A percentile compares a stretch with the other conserved stretches of the same genome.
Conservation (phyloP, 1,139 yeast species). For the Sugiyamaella neomexicana region DNA sequence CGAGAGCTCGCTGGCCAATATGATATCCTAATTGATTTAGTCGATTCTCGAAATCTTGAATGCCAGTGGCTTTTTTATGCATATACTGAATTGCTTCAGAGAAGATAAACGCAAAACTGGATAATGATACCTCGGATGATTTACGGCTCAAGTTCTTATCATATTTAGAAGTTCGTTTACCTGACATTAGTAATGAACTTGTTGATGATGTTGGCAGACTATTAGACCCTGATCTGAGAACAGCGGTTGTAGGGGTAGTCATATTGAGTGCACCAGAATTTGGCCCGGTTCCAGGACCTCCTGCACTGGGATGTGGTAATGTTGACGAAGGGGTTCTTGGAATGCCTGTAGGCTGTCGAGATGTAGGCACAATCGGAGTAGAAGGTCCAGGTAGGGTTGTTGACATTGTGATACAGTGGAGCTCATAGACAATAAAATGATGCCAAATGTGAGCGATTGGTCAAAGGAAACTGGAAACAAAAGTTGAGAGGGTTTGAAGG, state of each 20-base stretch:
- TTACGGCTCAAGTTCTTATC: constrained; percentile 68
- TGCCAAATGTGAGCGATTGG: too few relatives aligned
- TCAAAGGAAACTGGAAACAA: not conserved
- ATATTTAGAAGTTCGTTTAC: constrained; percentile 47
- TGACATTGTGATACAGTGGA: constrained; percentile 16
- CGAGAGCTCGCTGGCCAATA: constrained; percentile 61
- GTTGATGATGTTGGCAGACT: constrained; percentile 1
- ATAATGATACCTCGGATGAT: constrained; percentile 62
- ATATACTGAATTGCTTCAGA: constrained; percentile 71
- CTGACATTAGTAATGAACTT: constrained; percentile 12
- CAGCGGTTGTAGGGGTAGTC: not conserved
- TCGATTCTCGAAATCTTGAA: constrained; percentile 73
- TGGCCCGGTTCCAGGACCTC: constrained; percentile 12
- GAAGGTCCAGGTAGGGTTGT: constrained; percentile 19
- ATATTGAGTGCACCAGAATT: not conserved
- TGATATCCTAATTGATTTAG: constrained; percentile 76
- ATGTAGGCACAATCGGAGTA: constrained; percentile 38
- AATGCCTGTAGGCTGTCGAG: constrained; percentile 35
- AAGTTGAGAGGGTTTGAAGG: too few relatives aligned
- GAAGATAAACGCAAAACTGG: constrained; percentile 69
- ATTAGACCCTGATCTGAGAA: not conserved
- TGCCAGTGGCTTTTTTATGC: constrained; percentile 63
- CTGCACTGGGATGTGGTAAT: constrained; percentile 33
- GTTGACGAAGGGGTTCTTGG: constrained; percentile 38
- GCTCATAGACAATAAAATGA: not conserved